Evolutionary conservation across 164 flowering plant species (phyloP).

Genomic region (Annona cherimola): DNA sequence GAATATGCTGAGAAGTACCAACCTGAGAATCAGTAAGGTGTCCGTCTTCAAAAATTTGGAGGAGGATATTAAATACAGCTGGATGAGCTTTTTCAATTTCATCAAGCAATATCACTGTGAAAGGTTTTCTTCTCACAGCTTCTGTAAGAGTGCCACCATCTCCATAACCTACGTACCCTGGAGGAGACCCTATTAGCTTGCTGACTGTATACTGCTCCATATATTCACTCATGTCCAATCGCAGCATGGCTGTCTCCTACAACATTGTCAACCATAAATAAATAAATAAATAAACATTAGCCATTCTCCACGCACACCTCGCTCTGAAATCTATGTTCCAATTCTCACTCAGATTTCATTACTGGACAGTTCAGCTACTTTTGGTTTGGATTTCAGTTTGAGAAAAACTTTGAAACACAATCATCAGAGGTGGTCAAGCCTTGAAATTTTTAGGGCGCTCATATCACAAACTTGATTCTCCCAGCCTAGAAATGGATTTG

Average conservation of each 20-base stretch:
- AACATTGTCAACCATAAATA: slow-evolving; percentile 5
- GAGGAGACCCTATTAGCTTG: slow-evolving; percentile 86
- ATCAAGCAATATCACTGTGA: slow-evolving; percentile 70
- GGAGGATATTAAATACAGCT: slow-evolving; percentile 79
- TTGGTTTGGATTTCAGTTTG: no score
- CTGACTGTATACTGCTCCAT: slow-evolving; percentile 89
- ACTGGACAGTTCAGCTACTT: no score
- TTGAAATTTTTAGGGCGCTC: no score
- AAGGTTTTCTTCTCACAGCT: slow-evolving; percentile 78
- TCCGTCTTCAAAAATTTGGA: slow-evolving; percentile 89
- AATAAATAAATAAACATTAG: neutral
- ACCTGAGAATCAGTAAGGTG: slow-evolving; percentile 92
- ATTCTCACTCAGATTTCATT: neutral
- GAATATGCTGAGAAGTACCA: slow-evolving; percentile 6
- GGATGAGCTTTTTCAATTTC: slow-evolving; percentile 97
- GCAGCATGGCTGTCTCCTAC: slow-evolving; percentile 75
- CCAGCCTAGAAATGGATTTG: neutral
- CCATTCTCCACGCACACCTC: neutral
- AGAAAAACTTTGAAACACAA: no score
- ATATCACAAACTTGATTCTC: no score
- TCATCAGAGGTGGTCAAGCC: no score
- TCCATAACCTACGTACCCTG: slow-evolving; percentile 88
- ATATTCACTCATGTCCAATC: slow-evolving; percentile 91
- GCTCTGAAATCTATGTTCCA: neutral
- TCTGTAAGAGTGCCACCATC: slow-evolving; percentile 85